Evolutionary conservation across 1,284 basidiomycete genomes (phyloP).

Genomic region (Trichosporon coremiiforme): DNA sequence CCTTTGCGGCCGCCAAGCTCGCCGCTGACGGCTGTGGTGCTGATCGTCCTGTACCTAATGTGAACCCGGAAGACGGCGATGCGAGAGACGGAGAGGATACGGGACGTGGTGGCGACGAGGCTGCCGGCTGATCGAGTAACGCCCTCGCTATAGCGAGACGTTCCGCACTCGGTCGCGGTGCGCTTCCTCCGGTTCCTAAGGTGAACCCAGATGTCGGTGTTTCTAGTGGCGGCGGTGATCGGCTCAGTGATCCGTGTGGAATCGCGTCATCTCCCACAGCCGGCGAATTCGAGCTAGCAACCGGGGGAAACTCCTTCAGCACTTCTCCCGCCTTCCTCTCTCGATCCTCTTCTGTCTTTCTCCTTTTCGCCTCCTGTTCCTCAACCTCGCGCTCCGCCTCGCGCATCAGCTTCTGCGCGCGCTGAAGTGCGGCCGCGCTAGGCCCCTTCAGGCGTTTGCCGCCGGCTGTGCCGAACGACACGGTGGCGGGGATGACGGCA

Average conservation of each 20-base stretch:
- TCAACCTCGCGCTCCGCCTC: constrained; percentile 30
- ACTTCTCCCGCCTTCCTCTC: background rate
- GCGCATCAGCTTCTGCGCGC: constrained; percentile 37
- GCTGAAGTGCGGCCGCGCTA: constrained; percentile 36
- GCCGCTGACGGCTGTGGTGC: background rate
- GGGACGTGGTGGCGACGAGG: background rate
- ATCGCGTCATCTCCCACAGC: background rate
- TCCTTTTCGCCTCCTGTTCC: constrained; percentile 25
- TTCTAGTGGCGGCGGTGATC: background rate
- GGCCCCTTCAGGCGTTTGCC: constrained; percentile 39
- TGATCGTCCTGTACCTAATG: background rate
- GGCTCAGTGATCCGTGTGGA: background rate
- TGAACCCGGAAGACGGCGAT: constrained; percentile 9
- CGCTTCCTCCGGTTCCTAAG: background rate
- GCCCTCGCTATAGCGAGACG: background rate
- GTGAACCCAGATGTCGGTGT: constrained; percentile 10
- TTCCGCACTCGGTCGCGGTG: background rate
- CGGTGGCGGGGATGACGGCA: constrained; percentile 27
- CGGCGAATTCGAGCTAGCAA: background rate
- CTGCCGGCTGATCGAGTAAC: background rate
- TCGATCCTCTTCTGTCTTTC: constrained; percentile 4
- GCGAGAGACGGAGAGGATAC: background rate
- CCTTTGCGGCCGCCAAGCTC: constrained; percentile 14
- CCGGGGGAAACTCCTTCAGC: background rate
- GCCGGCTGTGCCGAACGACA: constrained; percentile 42